A percentile compares a stretch with the other conserved stretches of the same genome.
phyloP scores from a whole-genome alignment of 1,284 basidiomycete genomes.

The Tausonia pullulans region DNA sequence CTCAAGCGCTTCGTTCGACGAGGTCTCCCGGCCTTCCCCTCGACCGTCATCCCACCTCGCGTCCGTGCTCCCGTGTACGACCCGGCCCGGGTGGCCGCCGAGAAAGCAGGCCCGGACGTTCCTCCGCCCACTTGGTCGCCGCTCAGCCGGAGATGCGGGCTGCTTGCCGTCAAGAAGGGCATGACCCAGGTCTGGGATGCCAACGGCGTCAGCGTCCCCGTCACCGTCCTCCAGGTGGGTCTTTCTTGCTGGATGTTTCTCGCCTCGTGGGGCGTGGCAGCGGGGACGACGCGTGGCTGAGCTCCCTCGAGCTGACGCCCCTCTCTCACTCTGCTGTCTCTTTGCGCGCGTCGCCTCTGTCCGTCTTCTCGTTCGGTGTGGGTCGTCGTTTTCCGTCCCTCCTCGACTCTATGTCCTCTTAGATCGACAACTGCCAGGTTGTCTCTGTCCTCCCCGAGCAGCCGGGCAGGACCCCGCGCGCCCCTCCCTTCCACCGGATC shows the following conservation, averaged over 20 bases:
- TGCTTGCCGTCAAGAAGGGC: slow-evolving; percentile 88
- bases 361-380: slow-evolving; percentile 10
- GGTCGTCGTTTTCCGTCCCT: neutral
- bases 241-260: slow-evolving; percentile 44
- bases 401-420: slow-evolving; percentile 2
- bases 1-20: too few relatives aligned
- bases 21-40: too few relatives aligned
- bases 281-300: neutral
- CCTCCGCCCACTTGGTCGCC: slow-evolving; percentile 55
- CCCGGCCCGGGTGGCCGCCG: slow-evolving; percentile 9
- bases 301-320: neutral
- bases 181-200: slow-evolving; percentile 93
- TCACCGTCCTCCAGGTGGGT: slow-evolving; percentile 85
- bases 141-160: slow-evolving; percentile 76
- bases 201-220: slow-evolving; percentile 73
- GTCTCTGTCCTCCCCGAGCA: slow-evolving; percentile 29
- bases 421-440: slow-evolving; percentile 42
- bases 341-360: neutral
- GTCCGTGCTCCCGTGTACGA: slow-evolving; percentile 1
- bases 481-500: slow-evolving; percentile 56
- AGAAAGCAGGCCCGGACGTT: slow-evolving; percentile 12
- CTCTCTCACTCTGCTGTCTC: neutral
- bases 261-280: slow-evolving; percentile 43
- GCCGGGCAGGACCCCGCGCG: slow-evolving; percentile 19
- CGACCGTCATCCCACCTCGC: too few relatives aligned